Conservation (phyloP, 768 basidiomycete species). For the Cubamyces sp. region DNA sequence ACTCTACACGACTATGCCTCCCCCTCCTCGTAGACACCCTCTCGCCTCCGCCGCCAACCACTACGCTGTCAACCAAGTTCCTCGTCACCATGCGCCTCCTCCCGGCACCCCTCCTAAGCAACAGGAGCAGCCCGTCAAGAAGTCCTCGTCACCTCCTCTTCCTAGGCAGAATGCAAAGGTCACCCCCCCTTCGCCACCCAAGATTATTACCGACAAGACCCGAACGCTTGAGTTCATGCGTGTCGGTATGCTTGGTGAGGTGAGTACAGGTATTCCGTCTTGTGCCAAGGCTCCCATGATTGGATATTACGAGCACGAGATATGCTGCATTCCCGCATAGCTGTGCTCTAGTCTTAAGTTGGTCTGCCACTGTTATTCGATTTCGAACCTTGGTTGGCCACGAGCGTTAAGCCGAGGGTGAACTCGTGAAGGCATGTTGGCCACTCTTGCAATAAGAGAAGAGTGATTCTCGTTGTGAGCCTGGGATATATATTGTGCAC, state of each 20-base stretch:
- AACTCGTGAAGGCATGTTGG: no score
- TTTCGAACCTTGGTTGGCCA: no score
- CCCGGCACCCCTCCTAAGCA: conserved; percentile 26
- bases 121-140: conserved; percentile 16
- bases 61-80: conserved; percentile 30
- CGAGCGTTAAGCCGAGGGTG: no score
- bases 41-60: conserved; percentile 31
- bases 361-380: no score
- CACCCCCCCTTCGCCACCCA: conserved; percentile 80
- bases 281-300: not conserved
- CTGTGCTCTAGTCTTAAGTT: no score
- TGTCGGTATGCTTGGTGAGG: conserved; percentile 90
- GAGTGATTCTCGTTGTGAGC: no score
- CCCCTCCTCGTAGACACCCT: conserved; percentile 34
- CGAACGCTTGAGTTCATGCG: conserved; percentile 62
- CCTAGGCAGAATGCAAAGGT: conserved; percentile 84
- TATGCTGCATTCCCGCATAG: no score
- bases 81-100: conserved; percentile 13
- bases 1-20: conserved; percentile 29
- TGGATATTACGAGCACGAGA: no score
- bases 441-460: no score
- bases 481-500: no score
- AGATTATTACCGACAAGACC: conserved; percentile 68
- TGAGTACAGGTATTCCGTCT: conserved; percentile 41
- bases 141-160: conserved; percentile 59